Base-by-base conservation (phyloP, 805 yeast genomes). In the Debaryomyces prosopidis region DNA sequence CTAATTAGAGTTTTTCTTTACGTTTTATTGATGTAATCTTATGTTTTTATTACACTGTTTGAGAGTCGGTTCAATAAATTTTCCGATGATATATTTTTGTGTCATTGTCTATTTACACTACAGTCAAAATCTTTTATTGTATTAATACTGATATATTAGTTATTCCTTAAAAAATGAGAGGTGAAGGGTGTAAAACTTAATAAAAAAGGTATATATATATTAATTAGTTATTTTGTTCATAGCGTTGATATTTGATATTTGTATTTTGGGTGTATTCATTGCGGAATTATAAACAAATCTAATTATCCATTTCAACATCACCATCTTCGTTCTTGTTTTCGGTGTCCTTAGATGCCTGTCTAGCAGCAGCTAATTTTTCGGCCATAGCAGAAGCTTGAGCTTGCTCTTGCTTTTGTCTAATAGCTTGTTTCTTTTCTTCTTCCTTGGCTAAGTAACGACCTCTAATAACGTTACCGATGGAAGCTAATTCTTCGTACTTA, bases 401-500 rank as follows among this genome's bases (percentile, higher is more conserved):
- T 56, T 96, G 91, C 75, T 90, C 97, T 71, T 84, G 84, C 73
- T 89, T 88, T 56, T 89, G 81, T 75, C 88, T 85, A 62, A 78
- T 71, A 60, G 94, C 89, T 74, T 90, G 95, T 73, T 85, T 86
- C 79, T 88, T 87, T 75, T 94, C 97, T 77, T 94, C 96, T 71
- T 91, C 89, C 74, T 92, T 89, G 52, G 91, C 88, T 59, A 85
- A 75, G 78, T 89, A 94, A 77, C 99, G 85, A 62, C 97, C 98
- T 76, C 85, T 87, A 73, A 94, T 89, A 57, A 94, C 76, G 80
- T 94, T 92, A 70, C 99, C 99, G 58, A 85, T 77, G 36, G 96
- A 81, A 38, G 97, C 96, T 63, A 94, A 84, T 73, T 94, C 99
- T 76, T 94, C 98, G 75, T 90, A 90, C 75, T 88, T 91, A 64